Base-by-base conservation (phyloP, 257 asterid species). In the Solanum etuberosum region DNA sequence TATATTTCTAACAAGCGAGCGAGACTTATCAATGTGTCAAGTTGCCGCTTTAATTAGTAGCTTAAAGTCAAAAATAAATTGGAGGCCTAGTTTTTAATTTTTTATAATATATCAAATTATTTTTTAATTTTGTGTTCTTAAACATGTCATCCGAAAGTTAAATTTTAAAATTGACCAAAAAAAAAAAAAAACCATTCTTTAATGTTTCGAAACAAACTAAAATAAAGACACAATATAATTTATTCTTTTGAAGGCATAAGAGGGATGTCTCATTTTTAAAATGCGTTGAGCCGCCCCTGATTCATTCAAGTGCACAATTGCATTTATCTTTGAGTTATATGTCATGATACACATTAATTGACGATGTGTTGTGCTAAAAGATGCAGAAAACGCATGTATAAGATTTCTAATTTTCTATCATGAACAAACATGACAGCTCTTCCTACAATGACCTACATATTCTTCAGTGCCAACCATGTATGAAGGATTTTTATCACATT, bases 361-460 rank as follows among this genome's bases (percentile, higher is more conserved):
- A n/a, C 9, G 72, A 2, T 25, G 35, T 11, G 4, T 13, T 65
- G 32, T 12, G 72, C 2, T 65, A 0, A 25, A 65, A 0, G 37
- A 29, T 1, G 15, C 18, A 80, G 85, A 29, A 16, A 80, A 29
- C 9, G 10, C 40, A 29, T 31, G 40, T 3, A 38, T 38, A 20
- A 20, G 51, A 76, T 76, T 59, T 46, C 9, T 20, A 54, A 20
- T 54, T 20, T 54, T 54, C 59, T 89, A 90, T 85, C 90, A 91
- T 40, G 91, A 92, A 91, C 98, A 96, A 21, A 61, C 95, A 11
- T 92, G 86, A 91, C 99, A 96, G 90, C 98, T 96, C 93, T 93
- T 93, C 91, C 93, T 90, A 86, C 98, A 95, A 43, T 72, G 83
- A 16, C 97, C 98, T 6, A 61, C 5, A 23, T 38, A 85, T 0